Evolutionary conservation across 306 rosid genomes (phyloP).

Genomic region (Fragaria iinumae): DNA sequence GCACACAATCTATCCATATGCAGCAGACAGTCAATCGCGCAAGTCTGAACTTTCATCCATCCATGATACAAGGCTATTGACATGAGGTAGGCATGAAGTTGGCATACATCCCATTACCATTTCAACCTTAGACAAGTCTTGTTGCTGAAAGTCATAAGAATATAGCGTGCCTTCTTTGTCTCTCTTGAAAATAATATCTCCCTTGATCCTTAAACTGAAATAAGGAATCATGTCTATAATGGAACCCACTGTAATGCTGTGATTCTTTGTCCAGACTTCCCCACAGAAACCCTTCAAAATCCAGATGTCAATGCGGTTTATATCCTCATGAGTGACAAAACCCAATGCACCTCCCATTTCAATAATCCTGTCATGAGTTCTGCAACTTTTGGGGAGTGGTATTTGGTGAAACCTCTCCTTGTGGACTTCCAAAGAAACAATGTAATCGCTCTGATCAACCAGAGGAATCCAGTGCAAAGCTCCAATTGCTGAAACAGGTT

Average conservation of each 20-base stretch:
- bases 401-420: constrained; percentile 38
- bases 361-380: constrained; percentile 36
- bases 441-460: constrained; percentile 32
- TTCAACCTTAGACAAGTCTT: constrained; percentile 31
- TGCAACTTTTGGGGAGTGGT: constrained; percentile 35
- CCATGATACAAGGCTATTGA: constrained; percentile 53
- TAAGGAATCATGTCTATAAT: constrained; percentile 43
- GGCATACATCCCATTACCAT: neutral
- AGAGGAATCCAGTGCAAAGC: constrained; percentile 55
- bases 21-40: neutral
- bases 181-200: constrained; percentile 43
- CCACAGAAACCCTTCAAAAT: constrained; percentile 37
- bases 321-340: constrained; percentile 31
- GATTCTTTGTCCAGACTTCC: constrained; percentile 46
- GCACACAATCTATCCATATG: neutral
- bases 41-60: neutral
- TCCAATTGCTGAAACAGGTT: constrained; percentile 41
- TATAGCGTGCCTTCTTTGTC: constrained; percentile 39
- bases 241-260: constrained; percentile 35
- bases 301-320: constrained; percentile 44
- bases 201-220: constrained; percentile 33
- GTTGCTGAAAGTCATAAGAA: constrained; percentile 33
- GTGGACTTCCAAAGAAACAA: constrained; percentile 36
- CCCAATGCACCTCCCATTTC: constrained; percentile 37
- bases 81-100: constrained; percentile 31